A percentile compares a stretch with the other conserved stretches of the same genome.
Conservation (phyloP, 2,329 filamentous ascomycete genomes). For the Neodidymelliopsis sp. region DNA sequence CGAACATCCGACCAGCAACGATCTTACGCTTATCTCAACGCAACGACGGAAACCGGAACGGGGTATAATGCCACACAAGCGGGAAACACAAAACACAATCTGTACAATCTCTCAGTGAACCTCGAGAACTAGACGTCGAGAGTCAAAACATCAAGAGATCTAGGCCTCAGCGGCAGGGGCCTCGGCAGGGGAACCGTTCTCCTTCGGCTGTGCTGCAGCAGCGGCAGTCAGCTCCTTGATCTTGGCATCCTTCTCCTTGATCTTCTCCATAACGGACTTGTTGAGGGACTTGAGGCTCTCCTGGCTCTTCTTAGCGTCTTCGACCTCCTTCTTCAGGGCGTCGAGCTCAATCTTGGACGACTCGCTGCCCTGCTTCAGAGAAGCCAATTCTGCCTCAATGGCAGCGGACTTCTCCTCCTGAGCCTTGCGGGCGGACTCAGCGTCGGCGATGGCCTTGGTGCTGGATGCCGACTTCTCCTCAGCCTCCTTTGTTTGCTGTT, state of each 20-base stretch:
- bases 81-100: conserved; percentile 17
- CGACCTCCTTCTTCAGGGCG: conserved; percentile 28
- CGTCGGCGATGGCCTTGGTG: conserved; percentile 23
- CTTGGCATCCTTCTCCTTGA: conserved; percentile 28
- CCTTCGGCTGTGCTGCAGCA: conserved; percentile 12
- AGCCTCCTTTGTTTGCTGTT: conserved; percentile 17
- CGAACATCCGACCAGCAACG: conserved; percentile 21
- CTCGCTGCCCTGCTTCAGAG: conserved; percentile 28
- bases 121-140: neutral
- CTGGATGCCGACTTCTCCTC: conserved; percentile 17
- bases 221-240: conserved; percentile 21
- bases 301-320: conserved; percentile 24
- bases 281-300: conserved; percentile 26
- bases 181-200: conserved; percentile 15
- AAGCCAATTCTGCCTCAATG: conserved; percentile 21
- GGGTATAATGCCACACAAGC: conserved; percentile 22
- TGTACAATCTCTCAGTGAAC: conserved; percentile 11
- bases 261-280: conserved; percentile 23
- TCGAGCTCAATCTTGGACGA: conserved; percentile 23
- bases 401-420: conserved; percentile 25
- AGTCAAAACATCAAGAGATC: neutral
- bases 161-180: conserved; percentile 11
- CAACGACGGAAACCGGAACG: conserved; percentile 21
- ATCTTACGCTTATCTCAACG: conserved; percentile 22
- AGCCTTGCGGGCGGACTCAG: conserved; percentile 24